A percentile compares a stretch with the other conserved stretches of the same genome.
These are phyloP conservation scores for Ustulina deusta DNA, from an alignment of 2,329 filamentous ascomycete genomes.

Conservation along the genomic window DNA sequence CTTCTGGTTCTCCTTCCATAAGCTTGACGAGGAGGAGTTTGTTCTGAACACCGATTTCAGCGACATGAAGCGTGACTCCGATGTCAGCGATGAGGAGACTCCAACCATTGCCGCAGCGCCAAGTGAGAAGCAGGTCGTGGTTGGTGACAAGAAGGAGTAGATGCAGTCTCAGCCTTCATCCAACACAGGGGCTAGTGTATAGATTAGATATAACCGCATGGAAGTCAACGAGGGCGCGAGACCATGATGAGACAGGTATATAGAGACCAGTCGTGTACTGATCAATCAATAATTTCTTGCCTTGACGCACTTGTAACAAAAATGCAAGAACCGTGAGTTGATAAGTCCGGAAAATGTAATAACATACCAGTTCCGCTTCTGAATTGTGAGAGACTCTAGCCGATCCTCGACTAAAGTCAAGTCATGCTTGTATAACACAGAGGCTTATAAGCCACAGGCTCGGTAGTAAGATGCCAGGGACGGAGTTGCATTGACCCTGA, in stretches of 20 bases:
- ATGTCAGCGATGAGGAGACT: slow-evolving; percentile 46
- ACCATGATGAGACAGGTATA: not conserved
- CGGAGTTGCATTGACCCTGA: not conserved
- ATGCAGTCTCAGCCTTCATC: not conserved
- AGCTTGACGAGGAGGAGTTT: slow-evolving; percentile 50
- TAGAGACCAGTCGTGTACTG: slow-evolving; percentile 10
- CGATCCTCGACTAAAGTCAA: not conserved
- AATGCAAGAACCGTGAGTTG: not conserved
- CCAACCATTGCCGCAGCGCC: slow-evolving; percentile 46
- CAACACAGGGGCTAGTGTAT: slow-evolving; percentile 1
- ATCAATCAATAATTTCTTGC: not conserved
- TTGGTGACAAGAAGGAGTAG: slow-evolving; percentile 52
- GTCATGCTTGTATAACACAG: not conserved
- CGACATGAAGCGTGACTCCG: slow-evolving; percentile 49
- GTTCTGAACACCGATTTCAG: slow-evolving; percentile 47
- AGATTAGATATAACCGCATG: not conserved
- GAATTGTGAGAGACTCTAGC: not conserved
- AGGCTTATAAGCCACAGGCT: not conserved
- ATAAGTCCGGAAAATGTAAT: not conserved
- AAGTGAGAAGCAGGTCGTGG: slow-evolving; percentile 68
- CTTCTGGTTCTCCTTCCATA: slow-evolving; percentile 49
- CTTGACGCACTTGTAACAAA: not conserved
- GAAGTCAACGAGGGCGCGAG: not conserved
- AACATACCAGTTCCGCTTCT: not conserved
- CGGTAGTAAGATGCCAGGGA: not conserved